Evolutionary conservation across 139 green algal species (phyloP).

Genomic region (Chlorella vulgaris): DNA sequence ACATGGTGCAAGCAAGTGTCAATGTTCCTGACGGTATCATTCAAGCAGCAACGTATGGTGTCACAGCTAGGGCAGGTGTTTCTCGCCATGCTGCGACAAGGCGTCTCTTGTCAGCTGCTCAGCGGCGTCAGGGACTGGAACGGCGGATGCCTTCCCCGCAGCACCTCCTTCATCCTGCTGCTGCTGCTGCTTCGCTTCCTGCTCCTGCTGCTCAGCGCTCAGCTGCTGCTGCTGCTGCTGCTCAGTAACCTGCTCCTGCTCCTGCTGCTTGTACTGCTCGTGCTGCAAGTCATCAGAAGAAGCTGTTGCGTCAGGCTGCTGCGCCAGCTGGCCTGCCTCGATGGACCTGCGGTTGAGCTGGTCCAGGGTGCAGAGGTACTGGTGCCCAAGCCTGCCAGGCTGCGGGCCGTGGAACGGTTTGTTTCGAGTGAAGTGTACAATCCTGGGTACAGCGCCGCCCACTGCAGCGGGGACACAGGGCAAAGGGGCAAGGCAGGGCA

Average conservation of each 20-base stretch:
- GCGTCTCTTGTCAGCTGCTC: too few relatives aligned
- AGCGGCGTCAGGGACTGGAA: background rate
- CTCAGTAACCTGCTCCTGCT: too few relatives aligned
- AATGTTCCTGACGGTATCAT: too few relatives aligned
- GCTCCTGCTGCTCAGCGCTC: background rate
- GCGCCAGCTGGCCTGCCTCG: too few relatives aligned
- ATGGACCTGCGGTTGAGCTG: background rate
- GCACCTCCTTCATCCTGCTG: background rate
- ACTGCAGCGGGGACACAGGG: too few relatives aligned
- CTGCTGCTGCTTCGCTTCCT: background rate
- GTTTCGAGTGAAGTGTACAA: constrained; percentile 18
- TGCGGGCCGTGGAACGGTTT: constrained; percentile 10
- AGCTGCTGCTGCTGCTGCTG: background rate
- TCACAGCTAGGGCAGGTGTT: background rate
- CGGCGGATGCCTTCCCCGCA: background rate
- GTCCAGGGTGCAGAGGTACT: constrained; percentile 17
- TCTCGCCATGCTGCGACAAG: background rate
- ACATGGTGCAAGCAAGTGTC: too few relatives aligned
- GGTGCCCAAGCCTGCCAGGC: background rate
- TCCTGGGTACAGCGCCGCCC: background rate
- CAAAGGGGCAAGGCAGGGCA: too few relatives aligned
- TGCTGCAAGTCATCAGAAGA: too few relatives aligned
- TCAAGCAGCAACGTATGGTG: too few relatives aligned
- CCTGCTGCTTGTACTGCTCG: too few relatives aligned
- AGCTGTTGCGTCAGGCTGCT: background rate